Conservation (phyloP, 148 eudicot genomes). For the Rhododendron mucronatum region DNA sequence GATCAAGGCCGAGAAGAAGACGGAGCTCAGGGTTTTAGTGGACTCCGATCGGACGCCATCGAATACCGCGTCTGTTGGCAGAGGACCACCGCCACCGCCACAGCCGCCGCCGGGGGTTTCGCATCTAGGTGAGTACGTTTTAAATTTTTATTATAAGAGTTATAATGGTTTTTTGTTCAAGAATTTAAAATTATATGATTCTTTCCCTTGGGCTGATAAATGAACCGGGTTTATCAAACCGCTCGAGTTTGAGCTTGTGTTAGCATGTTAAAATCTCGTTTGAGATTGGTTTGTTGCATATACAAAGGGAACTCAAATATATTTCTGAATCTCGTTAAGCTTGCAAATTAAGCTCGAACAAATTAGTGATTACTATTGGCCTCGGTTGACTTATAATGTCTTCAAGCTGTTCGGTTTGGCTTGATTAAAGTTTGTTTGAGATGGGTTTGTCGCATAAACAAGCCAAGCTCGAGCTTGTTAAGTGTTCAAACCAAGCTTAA, state of each 20-base stretch:
- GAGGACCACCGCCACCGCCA: slow-evolving; percentile 21
- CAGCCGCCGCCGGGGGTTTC: not conserved
- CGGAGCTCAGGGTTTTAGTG: slow-evolving; percentile 75
- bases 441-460: too few relatives aligned
- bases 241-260: not conserved
- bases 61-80: slow-evolving; percentile 49
- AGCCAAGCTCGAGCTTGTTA: too few relatives aligned
- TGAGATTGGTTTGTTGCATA: not conserved
- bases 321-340: not conserved
- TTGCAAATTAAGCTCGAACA: not conserved
- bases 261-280: not conserved
- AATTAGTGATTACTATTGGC: too few relatives aligned
- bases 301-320: not conserved
- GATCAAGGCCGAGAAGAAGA: slow-evolving; percentile 69
- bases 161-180: not conserved
- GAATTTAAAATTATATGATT: too few relatives aligned
- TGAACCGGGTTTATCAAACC: not conserved
- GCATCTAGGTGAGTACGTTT: not conserved
- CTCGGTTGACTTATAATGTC: too few relatives aligned
- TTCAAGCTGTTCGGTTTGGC: too few relatives aligned
- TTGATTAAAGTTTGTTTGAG: too few relatives aligned
- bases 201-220: not conserved
- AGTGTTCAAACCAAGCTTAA: not conserved
- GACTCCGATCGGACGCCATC: slow-evolving; percentile 51
- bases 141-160: too few relatives aligned